These are phyloP conservation scores for Cardamine resedifolia DNA, from an alignment of 345 rosid genomes.

Conservation along the genomic window DNA sequence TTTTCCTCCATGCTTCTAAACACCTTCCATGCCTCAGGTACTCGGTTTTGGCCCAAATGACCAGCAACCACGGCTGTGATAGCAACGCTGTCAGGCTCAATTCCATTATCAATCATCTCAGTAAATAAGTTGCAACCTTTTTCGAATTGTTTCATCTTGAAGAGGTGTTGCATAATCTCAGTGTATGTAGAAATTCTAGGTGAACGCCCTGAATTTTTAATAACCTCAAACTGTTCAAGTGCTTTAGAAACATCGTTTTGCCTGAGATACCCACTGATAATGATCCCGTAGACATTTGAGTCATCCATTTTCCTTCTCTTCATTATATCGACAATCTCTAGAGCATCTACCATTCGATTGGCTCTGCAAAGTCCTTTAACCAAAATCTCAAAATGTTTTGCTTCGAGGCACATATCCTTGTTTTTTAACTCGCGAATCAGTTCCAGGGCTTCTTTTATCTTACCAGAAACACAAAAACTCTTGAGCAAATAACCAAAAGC, in stretches of 20 bases:
- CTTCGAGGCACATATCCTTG: slow-evolving; percentile 47
- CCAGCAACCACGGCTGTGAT: slow-evolving; percentile 69
- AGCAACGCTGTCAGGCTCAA: slow-evolving; percentile 55
- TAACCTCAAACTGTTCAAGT: slow-evolving; percentile 48
- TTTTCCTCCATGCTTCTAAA: slow-evolving; percentile 54
- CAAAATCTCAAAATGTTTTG: slow-evolving; percentile 58
- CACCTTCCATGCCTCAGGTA: slow-evolving; percentile 74
- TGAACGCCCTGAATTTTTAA: slow-evolving; percentile 53
- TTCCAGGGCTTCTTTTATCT: slow-evolving; percentile 71
- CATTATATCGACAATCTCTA: slow-evolving; percentile 72
- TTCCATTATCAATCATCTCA: slow-evolving; percentile 67
- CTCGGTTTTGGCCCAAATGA: slow-evolving; percentile 48
- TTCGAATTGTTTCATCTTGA: slow-evolving; percentile 51
- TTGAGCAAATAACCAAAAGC: slow-evolving; percentile 55
- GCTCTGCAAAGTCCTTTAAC: slow-evolving; percentile 71
- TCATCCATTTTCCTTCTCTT: slow-evolving; percentile 51
- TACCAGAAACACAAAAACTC: slow-evolving; percentile 69
- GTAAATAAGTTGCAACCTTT: slow-evolving; percentile 55
- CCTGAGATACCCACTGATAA: slow-evolving; percentile 63
- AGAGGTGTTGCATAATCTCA: slow-evolving; percentile 64
- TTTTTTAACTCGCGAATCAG: slow-evolving; percentile 58
- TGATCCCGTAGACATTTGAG: slow-evolving; percentile 49
- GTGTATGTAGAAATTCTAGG: slow-evolving; percentile 60
- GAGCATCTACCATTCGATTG: slow-evolving; percentile 67
- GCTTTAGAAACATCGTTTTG: slow-evolving; percentile 58